Percentiles rank a stretch among this genome's conserved stretches.
Evolutionary conservation across 2,329 filamentous ascomycete genomes (phyloP).

Genomic region (Fusarium nanum): DNA sequence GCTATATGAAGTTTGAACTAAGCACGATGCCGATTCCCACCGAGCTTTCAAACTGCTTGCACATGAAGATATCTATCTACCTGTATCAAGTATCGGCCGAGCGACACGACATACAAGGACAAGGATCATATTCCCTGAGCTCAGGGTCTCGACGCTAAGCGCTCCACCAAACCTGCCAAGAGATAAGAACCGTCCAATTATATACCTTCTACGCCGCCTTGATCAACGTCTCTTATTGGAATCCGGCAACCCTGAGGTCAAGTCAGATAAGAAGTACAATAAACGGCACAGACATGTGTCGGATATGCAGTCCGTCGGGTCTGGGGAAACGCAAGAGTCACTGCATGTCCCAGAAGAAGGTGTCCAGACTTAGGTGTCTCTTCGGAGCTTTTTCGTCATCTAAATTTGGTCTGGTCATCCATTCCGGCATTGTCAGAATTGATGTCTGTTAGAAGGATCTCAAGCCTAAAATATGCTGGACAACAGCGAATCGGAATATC

Average conservation of each 20-base stretch:
- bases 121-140: conserved; percentile 20
- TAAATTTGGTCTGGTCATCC: conserved; percentile 7
- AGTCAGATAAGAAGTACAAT: conserved; percentile 39
- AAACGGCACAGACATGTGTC: conserved; percentile 19
- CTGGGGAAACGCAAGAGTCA: conserved; percentile 39
- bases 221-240: conserved; percentile 27
- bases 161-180: conserved; percentile 42
- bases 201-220: conserved; percentile 26
- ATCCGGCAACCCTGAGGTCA: conserved; percentile 15
- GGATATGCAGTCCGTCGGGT: conserved; percentile 32
- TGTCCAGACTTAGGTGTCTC: conserved; percentile 7
- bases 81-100: conserved; percentile 23
- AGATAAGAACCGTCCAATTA: conserved; percentile 50
- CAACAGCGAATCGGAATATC: conserved; percentile 8
- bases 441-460: conserved; percentile 2
- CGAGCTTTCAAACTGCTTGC: not conserved
- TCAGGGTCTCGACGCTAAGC: conserved; percentile 32
- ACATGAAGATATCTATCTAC: not conserved
- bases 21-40: not conserved
- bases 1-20: not conserved
- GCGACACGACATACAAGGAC: conserved; percentile 24
- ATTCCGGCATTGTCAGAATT: conserved; percentile 5
- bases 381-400: conserved; percentile 5
- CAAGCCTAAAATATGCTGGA: conserved; percentile 7
- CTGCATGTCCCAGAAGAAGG: conserved; percentile 18